Conservation (phyloP, 2,329 filamentous ascomycete genomes). For the Phialophora macrospora region DNA sequence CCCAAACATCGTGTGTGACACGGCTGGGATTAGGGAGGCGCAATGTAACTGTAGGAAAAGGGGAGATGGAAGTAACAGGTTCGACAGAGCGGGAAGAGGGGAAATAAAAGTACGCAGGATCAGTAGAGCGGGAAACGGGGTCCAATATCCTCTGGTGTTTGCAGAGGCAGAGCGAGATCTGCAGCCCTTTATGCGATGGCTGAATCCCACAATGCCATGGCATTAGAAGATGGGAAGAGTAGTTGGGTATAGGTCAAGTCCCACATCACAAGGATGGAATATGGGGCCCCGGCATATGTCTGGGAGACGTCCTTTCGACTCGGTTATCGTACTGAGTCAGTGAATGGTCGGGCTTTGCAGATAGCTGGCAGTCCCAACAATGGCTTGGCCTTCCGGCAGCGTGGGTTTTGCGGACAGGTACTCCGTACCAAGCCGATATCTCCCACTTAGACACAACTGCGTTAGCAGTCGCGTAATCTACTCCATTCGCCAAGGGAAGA, state of each 20-base stretch:
- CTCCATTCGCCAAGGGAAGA: slow-evolving; percentile 2
- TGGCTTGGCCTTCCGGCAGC: neutral
- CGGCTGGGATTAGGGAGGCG: too few species aligned
- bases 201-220: slow-evolving; percentile 13
- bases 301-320: slow-evolving; percentile 11
- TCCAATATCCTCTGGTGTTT: neutral
- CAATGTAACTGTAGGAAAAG: neutral
- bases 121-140: neutral
- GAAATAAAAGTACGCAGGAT: neutral
- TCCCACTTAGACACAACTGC: neutral
- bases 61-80: neutral
- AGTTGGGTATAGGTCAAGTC: slow-evolving; percentile 4
- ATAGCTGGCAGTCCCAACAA: neutral
- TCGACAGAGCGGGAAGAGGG: neutral
- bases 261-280: slow-evolving; percentile 13
- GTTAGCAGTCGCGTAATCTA: too few species aligned
- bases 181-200: neutral
- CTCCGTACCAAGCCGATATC: neutral
- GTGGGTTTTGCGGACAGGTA: neutral
- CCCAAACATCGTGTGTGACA: slow-evolving; percentile 14
- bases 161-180: slow-evolving; percentile 1
- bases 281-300: slow-evolving; percentile 26
- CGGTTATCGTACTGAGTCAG: neutral
- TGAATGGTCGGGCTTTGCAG: neutral
- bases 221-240: slow-evolving; percentile 1